Evolutionary conservation across 176 grass and related monocot species (phyloP), one percentile per base, ranked within the genome.

Genomic region (Aechmea fasciata): DNA sequence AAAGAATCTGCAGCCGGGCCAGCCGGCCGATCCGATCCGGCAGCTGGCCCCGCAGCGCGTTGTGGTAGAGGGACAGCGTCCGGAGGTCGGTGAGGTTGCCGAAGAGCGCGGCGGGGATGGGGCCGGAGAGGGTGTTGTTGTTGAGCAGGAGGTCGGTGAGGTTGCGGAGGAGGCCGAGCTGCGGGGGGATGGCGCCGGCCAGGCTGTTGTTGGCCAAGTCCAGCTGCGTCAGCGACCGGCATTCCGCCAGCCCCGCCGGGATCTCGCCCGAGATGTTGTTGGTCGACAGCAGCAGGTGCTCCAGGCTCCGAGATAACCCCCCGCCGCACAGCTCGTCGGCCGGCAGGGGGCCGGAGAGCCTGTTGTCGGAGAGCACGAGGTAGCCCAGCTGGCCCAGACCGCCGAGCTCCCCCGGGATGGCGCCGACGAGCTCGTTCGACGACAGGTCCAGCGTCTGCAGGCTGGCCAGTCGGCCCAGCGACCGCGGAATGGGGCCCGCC

Each of bases 161-260:
- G 65, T 82, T 83, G 9, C 67, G 33, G 47, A 99, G 87, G 69
- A 77, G 75, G 47, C 87, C 79, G 51, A 99, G 74, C 20, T 77
- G 48, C 7, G 66, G 47, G 0, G 94, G 94, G 65, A 99, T 99
- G 3, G 28, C 53, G 47, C 94, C 89, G 11, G 72, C 52, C 66
- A 99, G 84, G 68, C 79, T 87, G 78, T 93, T 99, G 75, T 99
- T 92, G 4, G 94, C 87, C 68, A 99, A 75, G 79, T 99, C 87
- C 66, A 99, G 83, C 73, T 90, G 89, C 69, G 62, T 86, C 53
- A 99, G 84, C 20, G 71, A 52, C 1, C 7, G 71, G 84, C 94
- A 99, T 49, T 86, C 48, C 3, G 71, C 79, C 1, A 99, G 67
- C 28, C 87, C 75, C 11, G 64, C 74, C 13, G 94, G 94, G 64